Evolutionary conservation across 1,139 yeast genomes (phyloP).

Genomic region (Taphrina pruni): DNA sequence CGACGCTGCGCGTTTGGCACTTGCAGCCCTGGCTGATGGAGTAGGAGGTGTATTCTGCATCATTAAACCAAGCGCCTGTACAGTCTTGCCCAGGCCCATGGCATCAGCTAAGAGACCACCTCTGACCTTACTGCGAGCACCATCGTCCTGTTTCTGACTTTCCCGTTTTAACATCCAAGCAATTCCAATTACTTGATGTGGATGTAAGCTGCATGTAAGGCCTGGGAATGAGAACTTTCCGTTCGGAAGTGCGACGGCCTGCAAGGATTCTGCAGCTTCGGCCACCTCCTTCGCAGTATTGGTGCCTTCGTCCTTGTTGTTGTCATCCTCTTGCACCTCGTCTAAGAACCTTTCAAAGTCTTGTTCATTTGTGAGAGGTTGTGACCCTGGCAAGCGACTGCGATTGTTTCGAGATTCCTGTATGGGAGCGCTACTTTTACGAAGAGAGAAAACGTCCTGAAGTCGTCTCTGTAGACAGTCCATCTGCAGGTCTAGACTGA

Average conservation of each 20-base stretch:
- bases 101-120: slow-evolving; percentile 45
- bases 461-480: not conserved
- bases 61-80: slow-evolving; percentile 69
- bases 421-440: too few relatives aligned
- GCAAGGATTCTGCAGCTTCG: slow-evolving; percentile 19
- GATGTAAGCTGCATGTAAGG: slow-evolving; percentile 19
- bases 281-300: slow-evolving; percentile 23
- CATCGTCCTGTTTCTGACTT: slow-evolving; percentile 47
- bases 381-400: not conserved
- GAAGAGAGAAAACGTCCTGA: not conserved
- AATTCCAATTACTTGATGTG: slow-evolving; percentile 83
- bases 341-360: slow-evolving; percentile 24
- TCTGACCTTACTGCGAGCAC: slow-evolving; percentile 20
- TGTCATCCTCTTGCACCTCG: slow-evolving; percentile 22
- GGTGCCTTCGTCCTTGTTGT: slow-evolving; percentile 11
- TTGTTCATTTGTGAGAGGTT: slow-evolving; percentile 1
- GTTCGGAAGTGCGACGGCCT: not conserved
- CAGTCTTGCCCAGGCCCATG: slow-evolving; percentile 44
- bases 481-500: not conserved
- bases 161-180: slow-evolving; percentile 81
- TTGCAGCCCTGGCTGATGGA: not conserved
- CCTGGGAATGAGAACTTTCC: slow-evolving; percentile 14
- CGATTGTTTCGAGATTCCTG: not conserved
- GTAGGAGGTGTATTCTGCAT: slow-evolving; percentile 49
- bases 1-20: not conserved